Conservation (phyloP, 768 basidiomycete species). For the Dentipellis fragilis region DNA sequence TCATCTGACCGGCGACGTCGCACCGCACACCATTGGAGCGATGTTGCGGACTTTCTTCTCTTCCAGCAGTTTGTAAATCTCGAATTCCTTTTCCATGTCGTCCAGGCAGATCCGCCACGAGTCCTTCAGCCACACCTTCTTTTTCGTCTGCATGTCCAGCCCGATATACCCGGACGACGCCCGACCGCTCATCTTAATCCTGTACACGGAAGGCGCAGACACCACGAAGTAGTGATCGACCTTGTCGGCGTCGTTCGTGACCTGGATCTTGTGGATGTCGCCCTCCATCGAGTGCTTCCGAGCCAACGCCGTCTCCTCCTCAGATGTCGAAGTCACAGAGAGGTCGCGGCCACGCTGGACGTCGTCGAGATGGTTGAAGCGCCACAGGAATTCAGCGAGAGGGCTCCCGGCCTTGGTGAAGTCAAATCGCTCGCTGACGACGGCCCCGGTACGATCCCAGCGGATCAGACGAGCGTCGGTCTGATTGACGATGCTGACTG, state of each 20-base stretch:
- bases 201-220: background rate
- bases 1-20: background rate
- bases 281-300: background rate
- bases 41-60: background rate
- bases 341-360: no score
- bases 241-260: background rate
- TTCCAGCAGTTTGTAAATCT: background rate
- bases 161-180: background rate
- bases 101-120: background rate
- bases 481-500: background rate
- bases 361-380: background rate
- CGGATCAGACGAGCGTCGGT: background rate
- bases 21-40: background rate
- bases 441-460: slow-evolving; percentile 3
- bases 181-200: background rate
- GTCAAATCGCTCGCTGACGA: no score
- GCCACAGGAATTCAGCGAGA: background rate
- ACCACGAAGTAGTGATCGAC: background rate
- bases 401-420: no score
- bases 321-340: no score
- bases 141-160: no score
- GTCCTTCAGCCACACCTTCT: no score
- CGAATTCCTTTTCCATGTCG: background rate
- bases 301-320: background rate
- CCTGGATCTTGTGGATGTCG: background rate